Evolutionary conservation across 352 stramenopile species (phyloP).

Genomic region (Nannochloropsis limnetica): DNA sequence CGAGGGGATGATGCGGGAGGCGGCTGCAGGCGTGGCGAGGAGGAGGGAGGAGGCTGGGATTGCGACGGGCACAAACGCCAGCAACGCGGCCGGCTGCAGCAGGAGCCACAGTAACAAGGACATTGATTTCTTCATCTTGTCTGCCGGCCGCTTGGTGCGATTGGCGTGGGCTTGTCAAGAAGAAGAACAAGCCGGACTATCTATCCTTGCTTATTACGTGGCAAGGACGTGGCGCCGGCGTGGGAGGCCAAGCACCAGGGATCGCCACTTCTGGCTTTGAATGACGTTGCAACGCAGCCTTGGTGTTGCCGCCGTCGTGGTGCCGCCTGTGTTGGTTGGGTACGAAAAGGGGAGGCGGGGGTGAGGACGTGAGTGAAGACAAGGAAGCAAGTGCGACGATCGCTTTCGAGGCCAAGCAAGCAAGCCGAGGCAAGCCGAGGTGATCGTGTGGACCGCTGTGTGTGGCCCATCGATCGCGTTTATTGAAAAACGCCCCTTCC

Average conservation of each 20-base stretch:
- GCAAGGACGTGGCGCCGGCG: not conserved
- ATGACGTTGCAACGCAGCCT: no score
- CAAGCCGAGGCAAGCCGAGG: no score
- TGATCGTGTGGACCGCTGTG: no score
- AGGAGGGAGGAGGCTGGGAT: not conserved
- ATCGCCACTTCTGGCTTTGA: not conserved
- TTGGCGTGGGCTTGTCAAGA: not conserved
- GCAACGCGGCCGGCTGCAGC: not conserved
- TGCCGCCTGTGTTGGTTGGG: not conserved
- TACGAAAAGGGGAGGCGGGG: not conserved
- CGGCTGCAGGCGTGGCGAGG: not conserved
- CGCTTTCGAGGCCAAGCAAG: not conserved
- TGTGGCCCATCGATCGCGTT: no score
- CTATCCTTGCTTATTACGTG: no score
- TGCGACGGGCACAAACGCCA: not conserved
- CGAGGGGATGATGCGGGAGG: not conserved
- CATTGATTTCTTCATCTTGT: not conserved
- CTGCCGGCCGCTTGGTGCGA: not conserved
- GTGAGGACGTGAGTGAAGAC: not conserved
- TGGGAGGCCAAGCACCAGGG: not conserved
- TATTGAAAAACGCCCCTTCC: not conserved
- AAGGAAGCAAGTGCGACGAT: not conserved
- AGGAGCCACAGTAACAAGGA: not conserved
- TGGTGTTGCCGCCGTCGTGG: not conserved
- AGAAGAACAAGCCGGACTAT: not conserved